Conservation (phyloP, 352 stramenopile species). For the Pythium scleroteichum region DNA sequence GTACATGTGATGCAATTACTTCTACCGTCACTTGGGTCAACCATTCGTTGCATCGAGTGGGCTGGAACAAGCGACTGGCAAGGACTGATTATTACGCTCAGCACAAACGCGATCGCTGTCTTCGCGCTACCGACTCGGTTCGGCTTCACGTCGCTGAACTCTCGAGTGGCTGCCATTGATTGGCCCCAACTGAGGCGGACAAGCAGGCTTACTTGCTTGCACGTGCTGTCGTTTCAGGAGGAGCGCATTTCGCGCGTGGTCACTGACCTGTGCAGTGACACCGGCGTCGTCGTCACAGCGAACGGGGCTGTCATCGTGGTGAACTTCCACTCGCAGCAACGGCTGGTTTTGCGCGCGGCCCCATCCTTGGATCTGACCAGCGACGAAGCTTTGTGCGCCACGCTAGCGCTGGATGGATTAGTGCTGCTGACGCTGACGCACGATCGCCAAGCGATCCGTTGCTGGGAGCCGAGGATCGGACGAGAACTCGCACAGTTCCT, state of each 20-base stretch:
- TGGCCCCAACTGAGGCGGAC: constrained; percentile 39
- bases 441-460: constrained; percentile 34
- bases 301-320: constrained; percentile 39
- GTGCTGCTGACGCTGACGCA: constrained; percentile 37
- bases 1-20: constrained; percentile 23
- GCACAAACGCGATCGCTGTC: constrained; percentile 34
- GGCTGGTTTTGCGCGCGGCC: neutral
- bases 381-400: neutral
- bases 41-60: constrained; percentile 18
- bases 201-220: constrained; percentile 38
- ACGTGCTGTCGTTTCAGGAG: constrained; percentile 26
- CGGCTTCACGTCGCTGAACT: constrained; percentile 22
- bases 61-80: constrained; percentile 29
- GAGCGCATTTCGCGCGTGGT: constrained; percentile 33
- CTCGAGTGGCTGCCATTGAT: constrained; percentile 34
- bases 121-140: constrained; percentile 43
- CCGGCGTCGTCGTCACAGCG: constrained; percentile 34
- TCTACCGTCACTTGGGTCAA: constrained; percentile 7
- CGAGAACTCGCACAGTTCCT: constrained; percentile 45
- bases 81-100: constrained; percentile 16
- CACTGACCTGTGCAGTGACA: constrained; percentile 41
- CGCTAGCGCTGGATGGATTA: constrained; percentile 30
- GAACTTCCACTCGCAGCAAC: constrained; percentile 29
- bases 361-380: neutral
- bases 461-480: constrained; percentile 42